Conservation (phyloP, 257 asterid genomes). For the Salvia splendens region DNA sequence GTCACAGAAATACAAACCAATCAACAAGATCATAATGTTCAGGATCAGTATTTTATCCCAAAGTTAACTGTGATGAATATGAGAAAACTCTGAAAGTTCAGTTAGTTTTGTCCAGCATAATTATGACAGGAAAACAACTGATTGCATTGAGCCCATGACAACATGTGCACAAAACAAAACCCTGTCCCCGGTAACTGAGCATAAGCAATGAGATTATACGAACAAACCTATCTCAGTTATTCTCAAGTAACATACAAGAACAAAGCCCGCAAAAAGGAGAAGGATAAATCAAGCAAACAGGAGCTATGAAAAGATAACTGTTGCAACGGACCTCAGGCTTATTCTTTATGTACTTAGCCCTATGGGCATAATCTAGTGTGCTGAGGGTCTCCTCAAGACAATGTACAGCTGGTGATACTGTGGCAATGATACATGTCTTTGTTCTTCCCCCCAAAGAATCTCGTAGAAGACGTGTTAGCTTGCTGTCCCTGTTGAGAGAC, state of each 20-base stretch:
- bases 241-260: conserved; percentile 5
- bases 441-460: conserved; percentile 97
- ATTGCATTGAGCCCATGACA: not conserved
- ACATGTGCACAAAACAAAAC: not conserved
- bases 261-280: not conserved
- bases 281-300: conserved; percentile 18
- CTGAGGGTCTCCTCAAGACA: conserved; percentile 93
- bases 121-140: not conserved
- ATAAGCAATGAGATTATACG: conserved; percentile 6
- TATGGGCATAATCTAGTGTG: conserved; percentile 87
- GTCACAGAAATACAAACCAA: not conserved
- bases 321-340: conserved; percentile 71
- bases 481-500: conserved; percentile 63
- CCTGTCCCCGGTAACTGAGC: conserved; percentile 1
- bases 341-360: conserved; percentile 88
- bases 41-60: not conserved
- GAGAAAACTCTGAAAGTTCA: not conserved
- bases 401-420: conserved; percentile 92
- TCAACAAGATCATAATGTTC: not conserved
- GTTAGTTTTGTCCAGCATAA: not conserved
- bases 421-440: conserved; percentile 87
- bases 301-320: not conserved
- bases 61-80: not conserved
- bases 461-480: conserved; percentile 83
- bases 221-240: not conserved